Base-by-base conservation (phyloP, 1,284 basidiomycete genomes). In the Anthracocystis panici-leucophaei region DNA sequence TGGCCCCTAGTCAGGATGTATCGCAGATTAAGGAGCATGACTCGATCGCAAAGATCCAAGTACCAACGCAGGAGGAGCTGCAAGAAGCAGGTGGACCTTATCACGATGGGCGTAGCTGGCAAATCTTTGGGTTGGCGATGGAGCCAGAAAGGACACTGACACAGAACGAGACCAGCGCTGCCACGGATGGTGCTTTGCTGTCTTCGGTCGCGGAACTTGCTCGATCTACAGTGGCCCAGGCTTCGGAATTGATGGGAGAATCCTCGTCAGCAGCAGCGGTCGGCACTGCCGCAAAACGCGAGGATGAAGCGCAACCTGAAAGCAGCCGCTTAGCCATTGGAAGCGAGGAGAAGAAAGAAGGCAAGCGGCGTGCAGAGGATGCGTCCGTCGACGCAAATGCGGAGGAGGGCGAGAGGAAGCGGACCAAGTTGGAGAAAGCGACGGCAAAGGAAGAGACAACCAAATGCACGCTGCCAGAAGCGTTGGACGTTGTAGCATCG, bases 121-220 rank as follows among this genome's bases (percentile, higher is more conserved):
- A 72, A 55, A 72, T 76, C 59, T 72, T 72, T 51, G 74, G 74
- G 5, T 45, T 76, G 11, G 55, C 67, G 20, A 50, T 75, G 57
- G 73, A 75, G 21, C 35, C 50, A 8, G 73, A 75, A 25, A 63
- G 61, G 49, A 51, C 38, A 4, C 27, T 67, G 10, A 75, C 64
- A 9, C 60, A 75, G 46, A 51, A 35, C 21, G 56, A 70, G 33
- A 57, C 70, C 27, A 57, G 48, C 20, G 66, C 66, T 8, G 66
- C 72, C 21, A 41, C 72, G 2, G 59, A 75, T 35, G 63, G 72
- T 12, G 72, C 72, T 14, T 29, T 70, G 48, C 49, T 75, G 29
- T 66, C 63, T 4, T 75, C 72, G n/a, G 72, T 70, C n/a, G 72
- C 72, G 3, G 66, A 65, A n/a, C 42, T 75, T n/a, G 62, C 63